These are phyloP conservation scores for Diaporthe destruens DNA, from an alignment of 2,329 filamentous ascomycete species.

Conservation along the genomic window DNA sequence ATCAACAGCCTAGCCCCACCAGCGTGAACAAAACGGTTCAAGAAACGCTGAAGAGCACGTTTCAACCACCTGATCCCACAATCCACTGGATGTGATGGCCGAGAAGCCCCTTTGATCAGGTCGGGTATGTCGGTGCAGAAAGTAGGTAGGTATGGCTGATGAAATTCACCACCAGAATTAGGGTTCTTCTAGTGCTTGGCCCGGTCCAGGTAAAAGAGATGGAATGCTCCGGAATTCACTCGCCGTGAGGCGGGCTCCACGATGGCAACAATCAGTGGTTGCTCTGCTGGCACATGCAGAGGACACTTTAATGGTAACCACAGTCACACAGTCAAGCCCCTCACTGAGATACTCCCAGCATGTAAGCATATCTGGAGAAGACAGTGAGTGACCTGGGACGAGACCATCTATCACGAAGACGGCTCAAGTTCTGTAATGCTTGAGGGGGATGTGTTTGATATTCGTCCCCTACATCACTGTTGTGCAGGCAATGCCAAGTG, in stretches of 20 bases:
- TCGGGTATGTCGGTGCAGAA: neutral
- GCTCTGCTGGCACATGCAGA: neutral
- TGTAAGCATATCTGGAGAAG: neutral
- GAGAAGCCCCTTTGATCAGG: neutral
- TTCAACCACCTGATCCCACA: neutral
- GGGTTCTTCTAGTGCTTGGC: neutral
- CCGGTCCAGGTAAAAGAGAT: neutral
- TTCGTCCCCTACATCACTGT: neutral
- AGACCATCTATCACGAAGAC: no score
- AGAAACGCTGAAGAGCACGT: neutral
- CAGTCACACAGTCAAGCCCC: neutral
- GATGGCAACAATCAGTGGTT: neutral
- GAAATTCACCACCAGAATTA: no score
- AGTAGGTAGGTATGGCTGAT: neutral
- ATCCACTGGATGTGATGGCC: neutral
- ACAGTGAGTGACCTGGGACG: no score
- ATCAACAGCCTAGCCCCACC: neutral
- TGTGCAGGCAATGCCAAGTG: neutral
- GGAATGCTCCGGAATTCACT: neutral
- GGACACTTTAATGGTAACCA: neutral
- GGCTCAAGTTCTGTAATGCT: neutral
- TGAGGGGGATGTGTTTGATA: neutral
- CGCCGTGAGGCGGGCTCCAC: neutral
- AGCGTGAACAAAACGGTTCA: neutral
- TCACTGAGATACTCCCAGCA: no score